Percentiles rank a stretch among this genome's conserved stretches.
Evolutionary conservation across 2,329 filamentous ascomycete species (phyloP).

Genomic region (Hypocreales sp.): DNA sequence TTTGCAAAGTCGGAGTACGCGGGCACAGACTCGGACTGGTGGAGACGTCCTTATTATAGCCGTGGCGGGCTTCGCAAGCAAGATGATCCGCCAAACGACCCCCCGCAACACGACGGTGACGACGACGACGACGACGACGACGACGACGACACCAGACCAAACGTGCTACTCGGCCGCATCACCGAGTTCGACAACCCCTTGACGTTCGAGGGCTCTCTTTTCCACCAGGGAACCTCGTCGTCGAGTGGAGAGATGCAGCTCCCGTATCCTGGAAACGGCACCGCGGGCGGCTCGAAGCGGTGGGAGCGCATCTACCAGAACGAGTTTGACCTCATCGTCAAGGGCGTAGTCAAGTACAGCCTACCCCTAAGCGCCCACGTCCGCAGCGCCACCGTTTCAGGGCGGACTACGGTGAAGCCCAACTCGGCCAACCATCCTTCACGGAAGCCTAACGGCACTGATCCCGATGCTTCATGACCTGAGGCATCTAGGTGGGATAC

Average conservation of each 20-base stretch:
- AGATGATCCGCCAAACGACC: constrained; percentile 20
- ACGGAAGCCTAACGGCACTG: constrained; percentile 63
- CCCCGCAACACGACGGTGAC: constrained; percentile 24
- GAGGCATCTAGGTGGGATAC: too few relatives aligned
- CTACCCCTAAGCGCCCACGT: constrained; percentile 45
- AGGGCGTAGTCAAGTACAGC: constrained; percentile 77
- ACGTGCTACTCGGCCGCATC: constrained; percentile 84
- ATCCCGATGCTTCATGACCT: constrained; percentile 3
- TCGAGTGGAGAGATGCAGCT: constrained; percentile 78
- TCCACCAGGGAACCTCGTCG: constrained; percentile 54
- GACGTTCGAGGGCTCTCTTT: constrained; percentile 78
- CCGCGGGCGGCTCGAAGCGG: constrained; percentile 66
- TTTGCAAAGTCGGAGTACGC: constrained; percentile 91
- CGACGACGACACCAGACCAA: constrained; percentile 46
- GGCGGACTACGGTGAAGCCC: constrained; percentile 43
- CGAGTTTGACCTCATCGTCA: constrained; percentile 84
- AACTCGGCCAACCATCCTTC: constrained; percentile 46
- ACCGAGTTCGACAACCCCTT: constrained; percentile 76
- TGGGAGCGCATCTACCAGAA: constrained; percentile 88
- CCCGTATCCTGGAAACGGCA: constrained; percentile 71
- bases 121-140: constrained; percentile 35
- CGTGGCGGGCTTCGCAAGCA: constrained; percentile 10
- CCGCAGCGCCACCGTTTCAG: constrained; percentile 43
- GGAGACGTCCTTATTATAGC: constrained; percentile 22
- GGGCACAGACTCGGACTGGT: constrained; percentile 50